Base-by-base conservation (phyloP, 2,329 filamentous ascomycete species). In the Ophiostoma australiae region DNA sequence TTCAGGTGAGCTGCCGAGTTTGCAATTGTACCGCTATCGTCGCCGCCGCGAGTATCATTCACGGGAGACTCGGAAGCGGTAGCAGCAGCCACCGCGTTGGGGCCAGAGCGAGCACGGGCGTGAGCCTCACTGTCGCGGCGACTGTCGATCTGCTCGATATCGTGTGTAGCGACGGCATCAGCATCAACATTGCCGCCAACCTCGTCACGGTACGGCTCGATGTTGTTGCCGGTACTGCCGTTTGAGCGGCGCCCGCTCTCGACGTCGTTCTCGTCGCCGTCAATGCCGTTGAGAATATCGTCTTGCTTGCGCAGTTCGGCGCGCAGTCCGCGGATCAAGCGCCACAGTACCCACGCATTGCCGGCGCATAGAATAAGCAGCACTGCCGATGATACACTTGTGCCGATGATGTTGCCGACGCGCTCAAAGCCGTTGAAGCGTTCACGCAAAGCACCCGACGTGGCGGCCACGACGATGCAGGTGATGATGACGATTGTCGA, bases 401-500 rank as follows among this genome's bases (percentile, higher is more conserved):
- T 96, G 11, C 95, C 95, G 71, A 98, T 90, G 72, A 98, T 95
- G 44, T 91, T 92, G 4, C 95, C 95, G 1, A 97, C 84, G 31
- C 86, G 87, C 72, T 89, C 86, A 77, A 97, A 97, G 39, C 86
- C 86, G 76, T 91, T 91, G 76, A 98, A 98, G 27, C 89, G 88
- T 10, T 90, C 86, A 7, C 92, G 88, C 31, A 98, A 86, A 0
- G 93, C 93, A 0, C 93, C 92, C 4, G 91, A 91, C 0, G 94
- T 97, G 3, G 93, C 94, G 0, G 95, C 95, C 0, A 98, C 94
- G 1, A 96, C 91, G 67, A 97, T 86, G 68, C 92, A 97, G 0
- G 94, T 98, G 74, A 96, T 83, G 71, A 97, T 84, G 33, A 98
- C 94, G 76, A 98, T 92, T 2, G 94, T 97, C 33, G 91, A 96